Base-by-base conservation (phyloP, 805 yeast genomes). In the Maudiozyma serrabonitensis region DNA sequence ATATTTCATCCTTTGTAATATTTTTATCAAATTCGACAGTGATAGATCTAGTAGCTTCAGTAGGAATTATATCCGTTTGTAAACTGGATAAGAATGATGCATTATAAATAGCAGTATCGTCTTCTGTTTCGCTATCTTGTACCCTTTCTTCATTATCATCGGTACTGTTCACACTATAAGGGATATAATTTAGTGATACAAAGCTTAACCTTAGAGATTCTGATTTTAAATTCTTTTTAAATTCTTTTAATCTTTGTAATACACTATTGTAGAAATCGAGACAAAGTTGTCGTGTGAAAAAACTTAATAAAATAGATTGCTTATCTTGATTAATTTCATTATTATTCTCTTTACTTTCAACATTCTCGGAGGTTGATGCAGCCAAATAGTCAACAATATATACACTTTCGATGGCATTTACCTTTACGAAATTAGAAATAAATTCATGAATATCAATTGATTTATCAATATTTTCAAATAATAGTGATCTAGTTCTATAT, bases 371-470 rank as follows among this genome's bases (percentile, higher is more conserved):
- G 13, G 7, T 44, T 7, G 23, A 15, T 21, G 7, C 25, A 12
- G 34, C 4, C n/a, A 4, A 9, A 12, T 16, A 18, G 28, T 45
- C 37, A 18, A 59, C 51, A 50, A 77, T 60, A 48, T 74, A 72
- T 52, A 80, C 72, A 56, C 76, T 77, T 61, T 83, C 89, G 35
- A 83, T 72, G 0, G 87, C 84, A 3, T 85, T 87, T 59, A 61
- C 72, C 41, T 76, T 76, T 9, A 82, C 70, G 32, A 68, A 63
- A 43, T 77, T 72, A 41, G 79, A 47, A 15, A 59, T 53, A 48
- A 64, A 62, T 15, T 53, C 48, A 41, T 59, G 59, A 6, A 63
- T 32, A 34, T 52, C 51, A 6, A 61, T 51, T 6, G 59, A 52
- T 25, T 52, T 46, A 48, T 54, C 54, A 16, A 64, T 53, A 41